A percentile compares a stretch with the other conserved stretches of the same genome.
These are phyloP conservation scores for Daedaleopsis nitida DNA, from an alignment of 768 basidiomycete genomes.

Conservation along the genomic window DNA sequence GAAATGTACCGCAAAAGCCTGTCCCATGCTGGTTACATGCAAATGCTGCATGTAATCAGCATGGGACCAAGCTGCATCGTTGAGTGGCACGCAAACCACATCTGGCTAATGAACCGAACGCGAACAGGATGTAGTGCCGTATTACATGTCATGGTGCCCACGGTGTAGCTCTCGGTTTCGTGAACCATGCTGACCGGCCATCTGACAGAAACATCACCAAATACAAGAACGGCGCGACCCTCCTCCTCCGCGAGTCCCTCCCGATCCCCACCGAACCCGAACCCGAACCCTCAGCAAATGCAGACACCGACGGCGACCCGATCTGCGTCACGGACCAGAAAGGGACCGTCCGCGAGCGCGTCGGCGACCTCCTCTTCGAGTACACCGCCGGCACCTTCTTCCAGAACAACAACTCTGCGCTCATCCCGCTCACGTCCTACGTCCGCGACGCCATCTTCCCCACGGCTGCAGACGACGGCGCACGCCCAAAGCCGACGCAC, in stretches of 20 bases:
- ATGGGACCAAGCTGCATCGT: too few species aligned
- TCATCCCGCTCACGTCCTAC: conserved; percentile 82
- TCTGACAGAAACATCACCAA: conserved; percentile 65
- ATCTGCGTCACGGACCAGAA: conserved; percentile 86
- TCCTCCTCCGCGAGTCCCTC: conserved; percentile 88
- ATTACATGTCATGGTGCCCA: too few species aligned
- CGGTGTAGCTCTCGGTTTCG: too few species aligned
- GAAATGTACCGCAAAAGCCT: too few species aligned
- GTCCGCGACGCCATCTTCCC: conserved; percentile 73
- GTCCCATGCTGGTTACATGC: too few species aligned
- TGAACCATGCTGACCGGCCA: too few species aligned
- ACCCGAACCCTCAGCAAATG: background rate
- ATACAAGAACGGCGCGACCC: conserved; percentile 87
- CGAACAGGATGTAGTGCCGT: too few species aligned
- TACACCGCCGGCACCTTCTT: conserved; percentile 91
- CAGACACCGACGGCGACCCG: conserved; percentile 48
- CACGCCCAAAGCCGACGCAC: conserved; percentile 57
- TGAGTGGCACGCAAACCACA: too few species aligned
- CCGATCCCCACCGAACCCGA: background rate
- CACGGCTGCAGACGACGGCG: conserved; percentile 18
- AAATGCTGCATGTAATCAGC: too few species aligned
- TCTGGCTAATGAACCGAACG: too few species aligned
- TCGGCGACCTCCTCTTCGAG: conserved; percentile 81
- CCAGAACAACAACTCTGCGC: conserved; percentile 96
- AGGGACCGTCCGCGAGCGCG: conserved; percentile 77